Conservation (phyloP, 805 yeast species). For the Soucietia sequanensis region DNA sequence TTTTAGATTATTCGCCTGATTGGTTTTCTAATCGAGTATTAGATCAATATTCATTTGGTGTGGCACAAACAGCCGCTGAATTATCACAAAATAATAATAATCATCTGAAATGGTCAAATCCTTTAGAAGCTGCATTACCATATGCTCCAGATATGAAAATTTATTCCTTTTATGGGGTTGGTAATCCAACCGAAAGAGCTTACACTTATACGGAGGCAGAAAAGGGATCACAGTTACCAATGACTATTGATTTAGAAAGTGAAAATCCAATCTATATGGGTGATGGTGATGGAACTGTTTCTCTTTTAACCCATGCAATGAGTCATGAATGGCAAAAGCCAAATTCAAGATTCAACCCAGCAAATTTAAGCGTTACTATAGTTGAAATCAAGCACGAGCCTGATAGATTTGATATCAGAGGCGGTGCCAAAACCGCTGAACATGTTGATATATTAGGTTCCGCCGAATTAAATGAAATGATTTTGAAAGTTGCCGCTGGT, state of each 20-base stretch:
- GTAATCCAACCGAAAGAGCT: slow-evolving; percentile 93
- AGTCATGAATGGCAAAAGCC: slow-evolving; percentile 85
- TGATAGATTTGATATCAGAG: slow-evolving; percentile 88
- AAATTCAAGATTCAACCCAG: slow-evolving; percentile 76
- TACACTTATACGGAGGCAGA: slow-evolving; percentile 73
- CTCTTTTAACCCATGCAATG: slow-evolving; percentile 81
- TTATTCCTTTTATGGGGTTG: slow-evolving; percentile 93
- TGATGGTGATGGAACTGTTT: slow-evolving; percentile 96
- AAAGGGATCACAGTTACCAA: slow-evolving; percentile 53
- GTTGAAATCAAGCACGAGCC: slow-evolving; percentile 95
- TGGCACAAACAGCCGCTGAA: slow-evolving; percentile 60
- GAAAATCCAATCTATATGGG: slow-evolving; percentile 70
- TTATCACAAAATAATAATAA: slow-evolving; percentile 63
- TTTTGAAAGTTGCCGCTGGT: slow-evolving; percentile 82
- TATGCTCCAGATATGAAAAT: slow-evolving; percentile 90
- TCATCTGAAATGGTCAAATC: slow-evolving; percentile 89
- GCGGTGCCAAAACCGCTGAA: slow-evolving; percentile 97
- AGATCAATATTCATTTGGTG: slow-evolving; percentile 77
- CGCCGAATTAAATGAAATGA: slow-evolving; percentile 84
- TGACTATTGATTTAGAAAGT: slow-evolving; percentile 67
- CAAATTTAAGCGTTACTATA: slow-evolving; percentile 63
- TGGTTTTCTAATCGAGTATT: slow-evolving; percentile 70
- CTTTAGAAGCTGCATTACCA: slow-evolving; percentile 88
- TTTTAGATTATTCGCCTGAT: slow-evolving; percentile 63
- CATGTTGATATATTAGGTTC: slow-evolving; percentile 96